These are phyloP conservation scores for Carex kokanica DNA, from an alignment of 176 grass and related monocot species.

Conservation along the genomic window DNA sequence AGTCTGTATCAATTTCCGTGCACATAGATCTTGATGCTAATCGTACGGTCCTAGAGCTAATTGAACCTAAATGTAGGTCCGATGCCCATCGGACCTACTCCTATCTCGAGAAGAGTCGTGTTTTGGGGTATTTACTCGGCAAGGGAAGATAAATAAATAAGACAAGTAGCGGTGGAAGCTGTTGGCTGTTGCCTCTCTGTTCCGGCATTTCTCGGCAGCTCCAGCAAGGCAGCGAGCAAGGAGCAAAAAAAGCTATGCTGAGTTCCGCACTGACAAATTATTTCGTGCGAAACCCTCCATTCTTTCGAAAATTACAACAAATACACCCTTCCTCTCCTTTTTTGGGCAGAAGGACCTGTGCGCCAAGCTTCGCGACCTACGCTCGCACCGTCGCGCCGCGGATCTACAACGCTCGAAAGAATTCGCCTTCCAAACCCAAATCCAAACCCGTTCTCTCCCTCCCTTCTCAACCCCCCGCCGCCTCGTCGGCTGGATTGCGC, in stretches of 20 bases:
- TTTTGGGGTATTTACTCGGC: too few species aligned
- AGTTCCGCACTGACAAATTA: slow-evolving; percentile 21
- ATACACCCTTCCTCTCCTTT: neutral
- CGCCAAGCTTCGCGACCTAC: slow-evolving; percentile 33
- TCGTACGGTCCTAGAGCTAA: too few species aligned
- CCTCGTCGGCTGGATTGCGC: slow-evolving; percentile 35
- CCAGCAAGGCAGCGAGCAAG: neutral
- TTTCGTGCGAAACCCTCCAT: slow-evolving; percentile 29
- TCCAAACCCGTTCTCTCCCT: neutral
- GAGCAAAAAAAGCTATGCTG: slow-evolving; percentile 37
- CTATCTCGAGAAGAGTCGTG: too few species aligned
- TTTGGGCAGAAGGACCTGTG: slow-evolving; percentile 51
- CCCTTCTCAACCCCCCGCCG: neutral
- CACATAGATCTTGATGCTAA: too few species aligned
- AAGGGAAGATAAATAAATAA: neutral
- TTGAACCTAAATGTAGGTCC: too few species aligned
- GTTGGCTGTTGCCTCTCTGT: neutral
- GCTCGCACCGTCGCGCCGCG: slow-evolving; percentile 21
- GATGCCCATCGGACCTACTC: too few species aligned
- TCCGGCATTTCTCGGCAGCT: slow-evolving; percentile 5
- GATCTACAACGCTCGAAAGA: neutral
- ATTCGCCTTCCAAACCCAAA: neutral
- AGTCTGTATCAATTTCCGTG: too few species aligned
- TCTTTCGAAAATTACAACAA: neutral
- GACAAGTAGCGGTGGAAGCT: neutral